Evolutionary conservation across 768 basidiomycete genomes (phyloP).

Genomic region (Agaricus subrufescens): DNA sequence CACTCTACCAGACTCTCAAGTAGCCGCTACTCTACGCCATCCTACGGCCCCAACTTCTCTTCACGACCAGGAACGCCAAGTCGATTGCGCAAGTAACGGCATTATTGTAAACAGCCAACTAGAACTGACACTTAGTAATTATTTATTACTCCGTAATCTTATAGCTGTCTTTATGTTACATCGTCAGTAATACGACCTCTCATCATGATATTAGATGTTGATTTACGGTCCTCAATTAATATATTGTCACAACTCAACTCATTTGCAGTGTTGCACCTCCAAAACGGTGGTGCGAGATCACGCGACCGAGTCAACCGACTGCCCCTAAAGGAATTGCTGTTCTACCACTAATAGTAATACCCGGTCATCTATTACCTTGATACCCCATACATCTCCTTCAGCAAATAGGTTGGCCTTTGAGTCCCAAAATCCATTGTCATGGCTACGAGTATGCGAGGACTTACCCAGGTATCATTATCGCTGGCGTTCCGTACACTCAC

Average conservation of each 20-base stretch:
- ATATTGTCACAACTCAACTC: background rate
- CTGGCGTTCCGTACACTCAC: background rate
- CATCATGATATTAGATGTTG: no score
- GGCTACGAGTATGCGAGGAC: slow-evolving; percentile 88
- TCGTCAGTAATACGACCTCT: no score
- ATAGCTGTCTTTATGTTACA: background rate
- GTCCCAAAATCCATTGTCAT: slow-evolving; percentile 34
- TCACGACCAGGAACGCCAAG: slow-evolving; percentile 68
- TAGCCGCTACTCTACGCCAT: slow-evolving; percentile 60
- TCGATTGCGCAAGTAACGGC: slow-evolving; percentile 37
- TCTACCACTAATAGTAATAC: no score
- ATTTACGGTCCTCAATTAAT: no score
- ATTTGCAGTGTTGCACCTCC: no score
- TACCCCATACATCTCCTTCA: background rate
- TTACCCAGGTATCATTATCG: slow-evolving; percentile 70
- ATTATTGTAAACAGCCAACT: background rate
- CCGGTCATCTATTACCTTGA: background rate
- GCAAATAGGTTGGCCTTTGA: background rate
- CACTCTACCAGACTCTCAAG: slow-evolving; percentile 30
- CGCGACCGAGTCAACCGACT: no score
- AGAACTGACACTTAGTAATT: slow-evolving; percentile 7
- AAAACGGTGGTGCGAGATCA: no score
- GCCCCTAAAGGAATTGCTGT: no score
- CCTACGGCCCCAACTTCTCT: slow-evolving; percentile 19
- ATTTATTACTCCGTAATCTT: background rate